Evolutionary conservation across 2,329 filamentous ascomycete species (phyloP).

Genomic region (Aspergillus sojae): DNA sequence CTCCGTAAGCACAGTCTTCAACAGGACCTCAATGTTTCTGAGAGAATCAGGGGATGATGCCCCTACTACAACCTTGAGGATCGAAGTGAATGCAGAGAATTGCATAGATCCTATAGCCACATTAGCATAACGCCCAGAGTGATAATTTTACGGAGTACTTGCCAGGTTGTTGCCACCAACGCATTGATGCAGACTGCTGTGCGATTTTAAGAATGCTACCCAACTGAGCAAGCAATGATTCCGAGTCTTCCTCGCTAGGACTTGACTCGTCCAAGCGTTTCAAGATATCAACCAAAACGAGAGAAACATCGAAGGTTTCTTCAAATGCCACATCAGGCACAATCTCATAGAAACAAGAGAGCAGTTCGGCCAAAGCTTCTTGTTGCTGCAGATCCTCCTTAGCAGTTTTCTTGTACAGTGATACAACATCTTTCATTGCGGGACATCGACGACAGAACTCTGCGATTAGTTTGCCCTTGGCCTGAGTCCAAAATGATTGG

Average conservation of each 20-base stretch:
- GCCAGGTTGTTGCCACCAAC: conserved; percentile 80
- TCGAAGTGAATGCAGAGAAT: conserved; percentile 44
- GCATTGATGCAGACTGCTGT: conserved; percentile 77
- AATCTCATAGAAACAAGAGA: conserved; percentile 83
- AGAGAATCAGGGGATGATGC: conserved; percentile 34
- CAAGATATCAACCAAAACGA: conserved; percentile 71
- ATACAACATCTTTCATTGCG: conserved; percentile 77
- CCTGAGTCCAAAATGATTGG: conserved; percentile 68
- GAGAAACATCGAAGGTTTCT: conserved; percentile 85
- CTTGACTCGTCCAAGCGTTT: conserved; percentile 57
- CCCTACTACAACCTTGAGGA: conserved; percentile 41
- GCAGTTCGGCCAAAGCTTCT: conserved; percentile 74
- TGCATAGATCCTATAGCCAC: conserved; percentile 37
- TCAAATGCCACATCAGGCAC: conserved; percentile 77
- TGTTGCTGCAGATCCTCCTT: conserved; percentile 73
- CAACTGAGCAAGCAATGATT: conserved; percentile 71
- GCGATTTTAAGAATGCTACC: conserved; percentile 82
- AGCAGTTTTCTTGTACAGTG: conserved; percentile 69
- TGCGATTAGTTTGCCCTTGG: conserved; percentile 66
- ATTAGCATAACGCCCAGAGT: conserved; percentile 6
- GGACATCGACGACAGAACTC: conserved; percentile 80
- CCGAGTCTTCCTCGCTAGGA: conserved; percentile 52
- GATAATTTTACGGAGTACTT: conserved; percentile 20
- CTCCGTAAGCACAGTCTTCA: conserved; percentile 40
- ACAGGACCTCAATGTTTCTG: conserved; percentile 36